Percentiles rank a stretch among this genome's conserved stretches.
phyloP scores from a whole-genome alignment of 2,329 filamentous ascomycete genomes.

The Trichoderma sp. region DNA sequence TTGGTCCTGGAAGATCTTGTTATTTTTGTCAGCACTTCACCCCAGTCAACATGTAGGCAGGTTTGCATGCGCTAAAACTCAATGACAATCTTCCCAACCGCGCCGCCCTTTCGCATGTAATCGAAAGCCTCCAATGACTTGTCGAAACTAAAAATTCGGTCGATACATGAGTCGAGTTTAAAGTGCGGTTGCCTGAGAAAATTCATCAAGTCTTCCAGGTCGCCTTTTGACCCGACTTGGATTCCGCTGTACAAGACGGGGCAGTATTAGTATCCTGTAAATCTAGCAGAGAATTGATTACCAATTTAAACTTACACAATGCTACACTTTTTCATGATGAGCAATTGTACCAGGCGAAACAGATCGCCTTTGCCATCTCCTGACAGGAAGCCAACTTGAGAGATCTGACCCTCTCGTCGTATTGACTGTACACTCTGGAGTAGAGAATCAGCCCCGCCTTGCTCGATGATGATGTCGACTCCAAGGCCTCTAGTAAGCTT shows the following conservation, averaged over 20 bases:
- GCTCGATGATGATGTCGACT: constrained; percentile 47
- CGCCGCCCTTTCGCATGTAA: neutral
- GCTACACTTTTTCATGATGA: neutral
- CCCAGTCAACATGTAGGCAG: no score
- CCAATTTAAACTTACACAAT: constrained; percentile 2
- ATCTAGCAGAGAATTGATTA: accelerated
- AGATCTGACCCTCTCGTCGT: neutral
- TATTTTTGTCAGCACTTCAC: neutral
- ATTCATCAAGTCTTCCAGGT: constrained; percentile 6
- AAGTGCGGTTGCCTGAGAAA: neutral
- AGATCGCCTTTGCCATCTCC: neutral
- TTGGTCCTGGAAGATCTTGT: neutral
- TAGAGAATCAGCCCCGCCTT: constrained; percentile 2
- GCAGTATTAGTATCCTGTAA: neutral
- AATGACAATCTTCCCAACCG: constrained; percentile 10
- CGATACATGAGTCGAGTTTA: constrained; percentile 3
- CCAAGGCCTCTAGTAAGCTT: constrained; percentile 42
- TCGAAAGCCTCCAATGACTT: constrained; percentile 3
- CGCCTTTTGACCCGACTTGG: constrained; percentile 5
- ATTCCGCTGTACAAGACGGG: neutral
- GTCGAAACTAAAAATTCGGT: constrained; percentile 5
- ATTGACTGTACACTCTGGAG: constrained; percentile 6
- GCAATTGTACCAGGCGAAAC: neutral
- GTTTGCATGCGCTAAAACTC: neutral
- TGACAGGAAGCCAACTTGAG: constrained; percentile 16